These are phyloP conservation scores for Fusarium papillatum DNA, from an alignment of 2,329 filamentous ascomycete genomes.

Conservation along the genomic window DNA sequence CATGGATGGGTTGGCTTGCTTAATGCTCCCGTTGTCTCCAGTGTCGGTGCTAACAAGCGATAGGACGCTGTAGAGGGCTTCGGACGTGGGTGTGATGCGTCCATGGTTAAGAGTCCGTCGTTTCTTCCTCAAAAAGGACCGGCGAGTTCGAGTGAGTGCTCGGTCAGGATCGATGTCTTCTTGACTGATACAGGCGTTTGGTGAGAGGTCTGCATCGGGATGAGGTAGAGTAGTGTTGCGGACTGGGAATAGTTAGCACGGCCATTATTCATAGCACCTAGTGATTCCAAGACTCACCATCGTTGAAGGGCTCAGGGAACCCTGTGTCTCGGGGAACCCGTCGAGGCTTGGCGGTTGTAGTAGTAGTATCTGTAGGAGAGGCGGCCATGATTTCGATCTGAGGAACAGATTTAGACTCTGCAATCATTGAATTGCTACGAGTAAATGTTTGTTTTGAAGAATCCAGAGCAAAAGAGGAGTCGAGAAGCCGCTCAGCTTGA, in stretches of 20 bases:
- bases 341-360: conserved; percentile 40
- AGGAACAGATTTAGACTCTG: conserved; percentile 24
- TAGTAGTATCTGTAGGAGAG: conserved; percentile 40
- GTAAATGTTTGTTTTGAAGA: neutral
- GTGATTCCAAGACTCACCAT: conserved; percentile 51
- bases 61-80: conserved; percentile 49
- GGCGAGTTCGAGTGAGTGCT: conserved; percentile 58
- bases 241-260: conserved; percentile 46
- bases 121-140: conserved; percentile 62
- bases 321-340: conserved; percentile 59
- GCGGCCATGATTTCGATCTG: conserved; percentile 46
- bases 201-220: conserved; percentile 71
- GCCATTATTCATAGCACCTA: neutral
- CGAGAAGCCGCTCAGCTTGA: conserved; percentile 27
- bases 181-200: conserved; percentile 68
- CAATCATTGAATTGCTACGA: conserved; percentile 13
- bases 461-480: conserved; percentile 7
- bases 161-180: conserved; percentile 63
- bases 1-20: conserved; percentile 42
- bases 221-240: conserved; percentile 74
- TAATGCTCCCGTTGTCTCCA: conserved; percentile 38
- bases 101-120: conserved; percentile 61
- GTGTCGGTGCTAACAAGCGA: conserved; percentile 48
- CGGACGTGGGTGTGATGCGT: conserved; percentile 54
- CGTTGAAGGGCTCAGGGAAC: conserved; percentile 65